Base-by-base conservation (phyloP, 1,284 basidiomycete species). In the Pholiota adiposa region DNA sequence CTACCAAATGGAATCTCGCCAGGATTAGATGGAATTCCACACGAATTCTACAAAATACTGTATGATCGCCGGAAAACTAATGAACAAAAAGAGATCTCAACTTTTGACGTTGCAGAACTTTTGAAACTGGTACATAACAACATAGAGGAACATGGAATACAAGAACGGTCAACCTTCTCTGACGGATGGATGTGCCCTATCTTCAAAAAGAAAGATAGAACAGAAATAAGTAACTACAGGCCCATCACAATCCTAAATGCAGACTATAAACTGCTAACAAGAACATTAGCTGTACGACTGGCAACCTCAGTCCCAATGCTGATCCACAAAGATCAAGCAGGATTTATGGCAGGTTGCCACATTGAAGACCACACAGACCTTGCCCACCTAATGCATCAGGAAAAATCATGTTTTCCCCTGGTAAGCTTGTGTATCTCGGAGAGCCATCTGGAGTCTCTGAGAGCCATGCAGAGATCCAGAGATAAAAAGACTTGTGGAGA, bases 191-290 rank as follows among this genome's bases (percentile, higher is more conserved):
- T 76, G 68, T 71, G 68, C 64, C 69, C 69, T 0, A 18, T 75
- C 0, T 74, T 72, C 44, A 76, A 74, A 44, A 74, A 75, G 40
- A 65, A 66, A 6, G 71, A 73, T 8, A 58, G 51, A 2, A 61
- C 59, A 0, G 56, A 67, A 1, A 73, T 73, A 19, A 66, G 52
- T 19, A 75, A 75, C 60, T 75, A 75, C 38, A 53, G 72, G 27
- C 72, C 72, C 1, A 70, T 75, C 0, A 70, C 68, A 1, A 51
- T 71, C 18, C 27, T 34, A 4, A 50, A 50, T 11, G 9, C 25
- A 14, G 73, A 76, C 62, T 76, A 76, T 40, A 76, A 74, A 59
- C 60, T 75, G 0, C 51, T 73, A 19, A 75, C 73, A 11, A 69
- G 67, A 44, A 58, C 58, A 0, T 55, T 73, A 4, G 57, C 70